These are phyloP conservation scores for Kurtzmaniella fragi DNA, from an alignment of 805 yeast genomes.

Conservation along the genomic window DNA sequence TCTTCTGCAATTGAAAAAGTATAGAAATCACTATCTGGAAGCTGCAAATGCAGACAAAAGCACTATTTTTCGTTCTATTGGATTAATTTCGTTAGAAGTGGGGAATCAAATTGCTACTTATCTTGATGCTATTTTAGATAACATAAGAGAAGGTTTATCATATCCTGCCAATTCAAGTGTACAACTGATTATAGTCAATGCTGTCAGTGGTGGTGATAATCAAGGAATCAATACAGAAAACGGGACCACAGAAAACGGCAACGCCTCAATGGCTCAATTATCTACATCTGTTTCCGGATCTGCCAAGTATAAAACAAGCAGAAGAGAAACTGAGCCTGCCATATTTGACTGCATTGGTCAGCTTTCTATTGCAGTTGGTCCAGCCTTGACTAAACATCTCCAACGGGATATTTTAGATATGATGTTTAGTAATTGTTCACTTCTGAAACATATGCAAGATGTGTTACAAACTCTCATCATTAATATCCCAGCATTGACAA, in stretches of 20 bases:
- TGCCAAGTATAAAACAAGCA: conserved; percentile 48
- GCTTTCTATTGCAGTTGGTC: conserved; percentile 84
- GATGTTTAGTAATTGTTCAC: conserved; percentile 69
- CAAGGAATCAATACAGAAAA: conserved; percentile 4
- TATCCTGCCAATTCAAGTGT: conserved; percentile 31
- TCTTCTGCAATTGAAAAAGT: conserved; percentile 69
- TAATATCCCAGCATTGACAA: conserved; percentile 75
- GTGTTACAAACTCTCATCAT: conserved; percentile 63
- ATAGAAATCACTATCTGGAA: conserved; percentile 40
- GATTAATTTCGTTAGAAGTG: conserved; percentile 76
- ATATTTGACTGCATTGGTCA: conserved; percentile 86
- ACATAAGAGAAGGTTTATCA: conserved; percentile 70
- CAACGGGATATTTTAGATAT: conserved; percentile 76
- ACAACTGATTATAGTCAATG: conserved; percentile 37
- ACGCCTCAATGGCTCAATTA: conserved; percentile 4
- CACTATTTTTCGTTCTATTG: conserved; percentile 73
- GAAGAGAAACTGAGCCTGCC: conserved; percentile 78
- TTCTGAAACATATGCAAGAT: conserved; percentile 77
- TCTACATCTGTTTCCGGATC: conserved; percentile 27
- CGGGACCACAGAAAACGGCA: conserved; percentile 5
- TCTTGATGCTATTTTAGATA: conserved; percentile 80
- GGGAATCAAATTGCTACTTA: conserved; percentile 83
- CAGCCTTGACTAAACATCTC: conserved; percentile 84
- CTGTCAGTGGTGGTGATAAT: conserved; percentile 23
- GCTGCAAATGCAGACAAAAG: conserved; percentile 55